phyloP scores from a whole-genome alignment of 148 eudicot genomes.

The Salicornia ramosissima region DNA sequence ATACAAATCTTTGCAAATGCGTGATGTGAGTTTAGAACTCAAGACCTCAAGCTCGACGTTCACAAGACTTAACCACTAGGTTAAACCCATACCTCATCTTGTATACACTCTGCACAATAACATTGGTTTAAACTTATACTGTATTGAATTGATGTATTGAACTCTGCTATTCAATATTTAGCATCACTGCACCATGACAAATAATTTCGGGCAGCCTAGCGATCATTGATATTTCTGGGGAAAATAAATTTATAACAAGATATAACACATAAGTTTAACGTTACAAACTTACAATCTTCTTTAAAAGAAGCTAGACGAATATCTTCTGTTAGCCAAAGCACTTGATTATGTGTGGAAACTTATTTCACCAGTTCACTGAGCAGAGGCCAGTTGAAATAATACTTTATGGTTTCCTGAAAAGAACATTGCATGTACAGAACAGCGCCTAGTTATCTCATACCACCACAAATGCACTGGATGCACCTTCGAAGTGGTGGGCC shows the following conservation, averaged over 20 bases:
- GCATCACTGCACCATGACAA: background rate
- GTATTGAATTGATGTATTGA: no score
- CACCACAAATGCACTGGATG: slow-evolving; percentile 82
- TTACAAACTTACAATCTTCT: background rate
- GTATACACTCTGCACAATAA: no score
- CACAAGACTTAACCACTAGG: no score
- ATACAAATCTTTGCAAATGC: no score
- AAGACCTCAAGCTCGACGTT: no score
- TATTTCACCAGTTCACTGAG: background rate
- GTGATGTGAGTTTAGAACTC: no score
- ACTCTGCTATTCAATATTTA: background rate
- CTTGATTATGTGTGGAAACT: background rate
- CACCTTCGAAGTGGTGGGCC: slow-evolving; percentile 63
- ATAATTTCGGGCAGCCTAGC: background rate
- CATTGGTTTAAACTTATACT: no score
- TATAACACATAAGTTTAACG: background rate
- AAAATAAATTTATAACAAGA: background rate
- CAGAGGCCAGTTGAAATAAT: background rate
- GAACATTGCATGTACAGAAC: background rate
- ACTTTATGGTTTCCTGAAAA: background rate
- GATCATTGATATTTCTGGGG: background rate
- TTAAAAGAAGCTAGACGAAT: background rate
- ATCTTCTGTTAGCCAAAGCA: background rate
- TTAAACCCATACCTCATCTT: no score
- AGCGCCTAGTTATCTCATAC: slow-evolving; percentile 22